Conservation (phyloP, 176 grass and related monocot genomes). For the Cymbopogon citratus region DNA sequence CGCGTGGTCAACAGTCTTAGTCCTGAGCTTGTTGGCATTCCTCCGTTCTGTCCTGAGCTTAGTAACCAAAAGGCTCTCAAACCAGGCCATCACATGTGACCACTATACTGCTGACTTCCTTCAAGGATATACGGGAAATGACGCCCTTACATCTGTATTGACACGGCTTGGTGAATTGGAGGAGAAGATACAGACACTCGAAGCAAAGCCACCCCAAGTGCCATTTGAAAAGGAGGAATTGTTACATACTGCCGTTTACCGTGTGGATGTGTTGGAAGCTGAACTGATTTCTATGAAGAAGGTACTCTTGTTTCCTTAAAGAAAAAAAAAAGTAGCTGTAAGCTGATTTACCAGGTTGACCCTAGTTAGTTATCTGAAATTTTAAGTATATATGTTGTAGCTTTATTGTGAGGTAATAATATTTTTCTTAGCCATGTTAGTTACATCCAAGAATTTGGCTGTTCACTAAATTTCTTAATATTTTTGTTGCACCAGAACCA, state of each 20-base stretch:
- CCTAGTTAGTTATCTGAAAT: background rate
- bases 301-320: constrained; percentile 33
- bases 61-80: constrained; percentile 50
- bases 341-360: background rate
- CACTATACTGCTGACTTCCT: background rate
- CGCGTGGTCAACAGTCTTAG: constrained; percentile 43
- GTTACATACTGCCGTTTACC: constrained; percentile 49
- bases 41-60: constrained; percentile 42
- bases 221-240: constrained; percentile 78
- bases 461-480: background rate
- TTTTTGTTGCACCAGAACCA: background rate
- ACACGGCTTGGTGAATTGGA: constrained; percentile 60
- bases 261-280: constrained; percentile 87
- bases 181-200: constrained; percentile 59
- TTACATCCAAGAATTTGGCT: background rate
- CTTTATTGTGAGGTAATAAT: constrained; percentile 7
- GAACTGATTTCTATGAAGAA: constrained; percentile 93
- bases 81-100: constrained; percentile 27
- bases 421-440: background rate
- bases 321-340: background rate
- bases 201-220: constrained; percentile 72
- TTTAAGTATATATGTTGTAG: background rate
- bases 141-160: constrained; percentile 36
- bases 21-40: constrained; percentile 51
- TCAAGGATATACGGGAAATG: constrained; percentile 34